Percentiles rank a stretch among this genome's conserved stretches.
phyloP scores from a whole-genome alignment of 2,329 filamentous ascomycete species.

The Trichoderma polysporum region DNA sequence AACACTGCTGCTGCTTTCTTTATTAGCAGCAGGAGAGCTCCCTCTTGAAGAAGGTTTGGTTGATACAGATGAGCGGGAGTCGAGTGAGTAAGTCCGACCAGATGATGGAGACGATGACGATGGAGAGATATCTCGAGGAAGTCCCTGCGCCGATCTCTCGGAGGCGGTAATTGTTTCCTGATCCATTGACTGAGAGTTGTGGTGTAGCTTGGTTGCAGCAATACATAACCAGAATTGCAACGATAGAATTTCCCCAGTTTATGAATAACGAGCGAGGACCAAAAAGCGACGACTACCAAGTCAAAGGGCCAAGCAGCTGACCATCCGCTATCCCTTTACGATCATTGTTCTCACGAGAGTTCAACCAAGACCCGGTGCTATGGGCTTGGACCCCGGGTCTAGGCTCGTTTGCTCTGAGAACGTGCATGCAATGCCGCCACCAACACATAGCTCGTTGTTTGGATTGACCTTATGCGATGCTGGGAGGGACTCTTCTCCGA shows the following conservation, averaged over 20 bases:
- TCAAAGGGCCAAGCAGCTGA: background rate
- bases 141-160: background rate
- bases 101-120: slow-evolving; percentile 7
- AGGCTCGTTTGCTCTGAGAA: background rate
- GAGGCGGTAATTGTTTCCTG: background rate
- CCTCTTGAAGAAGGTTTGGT: slow-evolving; percentile 12
- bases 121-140: slow-evolving; percentile 8
- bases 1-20: slow-evolving; percentile 9
- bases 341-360: background rate
- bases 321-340: background rate
- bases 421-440: background rate
- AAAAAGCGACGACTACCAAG: background rate
- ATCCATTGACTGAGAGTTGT: background rate
- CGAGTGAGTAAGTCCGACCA: background rate
- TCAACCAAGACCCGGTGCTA: background rate
- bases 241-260: background rate
- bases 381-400: background rate
- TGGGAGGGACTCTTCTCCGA: background rate
- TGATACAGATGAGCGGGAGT: slow-evolving; percentile 5
- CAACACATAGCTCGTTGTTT: background rate
- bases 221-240: background rate
- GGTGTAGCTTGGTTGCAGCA: background rate
- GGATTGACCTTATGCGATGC: background rate
- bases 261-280: background rate
- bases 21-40: background rate